These are phyloP conservation scores for Talaromyces nanjingensis DNA, from an alignment of 495 filamentous ascomycete genomes.

Conservation along the genomic window DNA sequence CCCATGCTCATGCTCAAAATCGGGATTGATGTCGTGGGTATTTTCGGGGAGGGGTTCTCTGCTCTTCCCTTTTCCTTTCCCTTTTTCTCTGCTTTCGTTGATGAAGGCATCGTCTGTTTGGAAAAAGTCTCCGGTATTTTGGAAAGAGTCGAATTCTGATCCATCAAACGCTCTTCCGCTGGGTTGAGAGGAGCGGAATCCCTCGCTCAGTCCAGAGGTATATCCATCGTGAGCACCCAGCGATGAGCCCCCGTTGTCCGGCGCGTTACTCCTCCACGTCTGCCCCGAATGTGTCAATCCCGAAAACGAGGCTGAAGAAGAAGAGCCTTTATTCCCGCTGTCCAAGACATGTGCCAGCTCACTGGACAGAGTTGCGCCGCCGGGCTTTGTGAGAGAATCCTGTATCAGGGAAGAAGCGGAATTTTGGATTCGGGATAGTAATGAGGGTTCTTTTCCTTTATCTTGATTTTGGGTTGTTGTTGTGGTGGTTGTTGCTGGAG, in stretches of 20 bases:
- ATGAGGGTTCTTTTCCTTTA: background rate
- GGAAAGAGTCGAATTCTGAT: background rate
- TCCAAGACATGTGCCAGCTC: constrained; percentile 24
- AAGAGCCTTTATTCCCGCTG: constrained; percentile 18
- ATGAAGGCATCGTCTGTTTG: too few species aligned
- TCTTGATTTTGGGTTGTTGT: background rate
- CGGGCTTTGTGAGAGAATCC: constrained; percentile 21
- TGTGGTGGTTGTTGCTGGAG: background rate
- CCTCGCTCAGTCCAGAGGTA: background rate
- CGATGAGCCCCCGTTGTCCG: background rate
- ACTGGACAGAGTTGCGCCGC: constrained; percentile 7
- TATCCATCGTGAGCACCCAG: background rate
- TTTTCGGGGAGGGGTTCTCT: constrained; percentile 9
- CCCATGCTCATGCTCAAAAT: background rate
- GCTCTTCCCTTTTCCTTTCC: constrained; percentile 24
- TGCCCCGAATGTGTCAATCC: background rate
- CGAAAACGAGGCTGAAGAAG: constrained; percentile 15
- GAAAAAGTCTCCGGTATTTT: background rate
- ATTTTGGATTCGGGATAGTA: constrained; percentile 30
- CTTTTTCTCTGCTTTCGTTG: background rate
- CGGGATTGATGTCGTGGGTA: background rate
- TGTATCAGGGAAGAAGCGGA: constrained; percentile 31
- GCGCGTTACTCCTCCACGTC: background rate
- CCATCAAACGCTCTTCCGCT: background rate
- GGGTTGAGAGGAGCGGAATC: background rate